These are phyloP conservation scores for Ophiostoma populinum DNA, from an alignment of 2,329 filamentous ascomycete genomes.

Conservation along the genomic window DNA sequence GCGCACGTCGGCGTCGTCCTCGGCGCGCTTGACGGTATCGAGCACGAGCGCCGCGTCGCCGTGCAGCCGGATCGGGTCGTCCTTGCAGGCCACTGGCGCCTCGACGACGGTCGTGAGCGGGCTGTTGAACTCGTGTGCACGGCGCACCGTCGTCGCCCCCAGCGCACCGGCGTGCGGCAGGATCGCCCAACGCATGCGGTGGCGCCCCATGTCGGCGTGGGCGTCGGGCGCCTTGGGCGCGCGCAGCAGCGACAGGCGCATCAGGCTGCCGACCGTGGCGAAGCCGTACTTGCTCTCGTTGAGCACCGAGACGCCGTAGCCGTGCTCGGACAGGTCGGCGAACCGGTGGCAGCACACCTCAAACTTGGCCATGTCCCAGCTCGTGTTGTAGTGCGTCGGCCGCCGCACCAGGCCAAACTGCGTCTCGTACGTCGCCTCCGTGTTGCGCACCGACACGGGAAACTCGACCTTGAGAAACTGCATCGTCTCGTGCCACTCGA, in stretches of 20 bases:
- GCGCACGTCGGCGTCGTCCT: constrained; percentile 63
- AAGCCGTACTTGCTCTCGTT: constrained; percentile 59
- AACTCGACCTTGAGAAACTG: constrained; percentile 99
- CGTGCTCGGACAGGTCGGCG: constrained; percentile 51
- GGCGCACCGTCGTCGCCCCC: constrained; percentile 37
- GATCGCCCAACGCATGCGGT: constrained; percentile 49
- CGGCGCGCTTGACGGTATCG: constrained; percentile 85
- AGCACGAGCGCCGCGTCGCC: constrained; percentile 55
- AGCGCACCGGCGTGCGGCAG: constrained; percentile 43
- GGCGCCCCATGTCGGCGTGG: constrained; percentile 51
- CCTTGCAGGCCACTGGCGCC: constrained; percentile 19
- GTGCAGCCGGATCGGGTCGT: constrained; percentile 44
- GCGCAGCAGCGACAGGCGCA: constrained; percentile 47
- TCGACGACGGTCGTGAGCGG: constrained; percentile 25
- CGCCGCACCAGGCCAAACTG: constrained; percentile 79
- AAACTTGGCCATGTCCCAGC: constrained; percentile 68
- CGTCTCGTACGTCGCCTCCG: constrained; percentile 86
- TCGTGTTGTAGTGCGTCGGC: constrained; percentile 96
- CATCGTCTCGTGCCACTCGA: constrained; percentile 96
- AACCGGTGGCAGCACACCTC: constrained; percentile 63
- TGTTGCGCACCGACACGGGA: constrained; percentile 78
- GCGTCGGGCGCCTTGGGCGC: constrained; percentile 52
- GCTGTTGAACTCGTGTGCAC: constrained; percentile 51
- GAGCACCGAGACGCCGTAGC: constrained; percentile 50
- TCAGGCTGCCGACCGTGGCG: constrained; percentile 47